phyloP scores from a whole-genome alignment of 768 basidiomycete species.

The Hygrophorus russula region DNA sequence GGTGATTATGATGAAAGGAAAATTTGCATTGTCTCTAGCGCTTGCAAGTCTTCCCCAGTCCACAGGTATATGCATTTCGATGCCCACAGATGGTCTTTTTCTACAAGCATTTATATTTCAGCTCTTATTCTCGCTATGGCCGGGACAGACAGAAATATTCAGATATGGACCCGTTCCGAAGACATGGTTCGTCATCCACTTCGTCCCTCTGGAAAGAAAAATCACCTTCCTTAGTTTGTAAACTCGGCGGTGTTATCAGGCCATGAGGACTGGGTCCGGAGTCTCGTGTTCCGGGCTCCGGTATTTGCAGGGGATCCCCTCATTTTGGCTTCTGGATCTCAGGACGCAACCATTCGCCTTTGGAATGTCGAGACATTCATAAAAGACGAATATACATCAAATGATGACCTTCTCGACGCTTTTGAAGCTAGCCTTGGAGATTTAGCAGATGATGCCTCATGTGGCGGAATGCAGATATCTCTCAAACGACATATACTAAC shows the following conservation, averaged over 20 bases:
- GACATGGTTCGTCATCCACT: constrained; percentile 28
- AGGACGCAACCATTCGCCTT: constrained; percentile 86
- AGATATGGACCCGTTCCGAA: constrained; percentile 65
- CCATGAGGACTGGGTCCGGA: constrained; percentile 94
- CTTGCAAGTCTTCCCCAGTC: constrained; percentile 55
- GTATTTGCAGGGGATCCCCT: constrained; percentile 30
- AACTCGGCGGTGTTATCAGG: constrained; percentile 54
- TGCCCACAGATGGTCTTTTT: not conserved
- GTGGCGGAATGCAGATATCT: constrained; percentile 79
- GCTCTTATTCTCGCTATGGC: constrained; percentile 68
- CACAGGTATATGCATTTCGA: constrained; percentile 37
- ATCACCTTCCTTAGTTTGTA: constrained; percentile 35
- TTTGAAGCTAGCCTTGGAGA: constrained; percentile 79
- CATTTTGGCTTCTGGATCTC: constrained; percentile 85
- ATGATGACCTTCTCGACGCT: constrained; percentile 73
- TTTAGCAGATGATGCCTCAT: constrained; percentile 61
- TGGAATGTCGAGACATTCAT: constrained; percentile 69
- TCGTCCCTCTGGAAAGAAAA: not conserved
- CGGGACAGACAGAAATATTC: constrained; percentile 71
- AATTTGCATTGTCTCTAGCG: constrained; percentile 65
- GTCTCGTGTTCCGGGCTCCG: constrained; percentile 53
- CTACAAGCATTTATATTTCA: constrained; percentile 16
- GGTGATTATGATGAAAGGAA: constrained; percentile 49
- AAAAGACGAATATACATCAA: constrained; percentile 23
- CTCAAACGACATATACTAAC: constrained; percentile 76